Percentiles rank a stretch among this genome's conserved stretches.
phyloP scores from a whole-genome alignment of 2,329 filamentous ascomycete genomes.

The Microcyclospora tardicrescens region DNA sequence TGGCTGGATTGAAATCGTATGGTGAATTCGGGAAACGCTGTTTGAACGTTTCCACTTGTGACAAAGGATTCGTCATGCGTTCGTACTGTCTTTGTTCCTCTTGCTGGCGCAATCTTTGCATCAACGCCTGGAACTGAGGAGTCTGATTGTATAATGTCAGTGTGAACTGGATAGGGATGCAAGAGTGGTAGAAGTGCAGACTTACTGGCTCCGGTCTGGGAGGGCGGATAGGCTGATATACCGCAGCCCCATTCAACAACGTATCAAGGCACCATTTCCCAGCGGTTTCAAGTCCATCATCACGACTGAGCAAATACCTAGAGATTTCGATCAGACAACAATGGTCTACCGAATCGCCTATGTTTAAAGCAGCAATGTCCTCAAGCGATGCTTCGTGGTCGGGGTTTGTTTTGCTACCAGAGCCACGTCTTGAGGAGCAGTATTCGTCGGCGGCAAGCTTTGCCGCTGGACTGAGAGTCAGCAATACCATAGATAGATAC shows the following conservation, averaged over 20 bases:
- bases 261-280: conserved; percentile 45
- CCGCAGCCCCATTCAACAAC: conserved; percentile 56
- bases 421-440: conserved; percentile 5
- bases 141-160: conserved; percentile 38
- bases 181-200: conserved; percentile 6
- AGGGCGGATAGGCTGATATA: conserved; percentile 69
- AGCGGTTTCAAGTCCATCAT: too few species aligned
- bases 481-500: conserved; percentile 49
- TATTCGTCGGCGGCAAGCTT: conserved; percentile 45
- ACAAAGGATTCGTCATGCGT: conserved; percentile 56
- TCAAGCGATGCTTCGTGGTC: conserved; percentile 5
- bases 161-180: not conserved
- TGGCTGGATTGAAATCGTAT: conserved; percentile 26
- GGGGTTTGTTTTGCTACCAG: conserved; percentile 3
- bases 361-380: conserved; percentile 13
- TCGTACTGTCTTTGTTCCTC: conserved; percentile 75
- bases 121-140: conserved; percentile 72
- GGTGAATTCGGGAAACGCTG: conserved; percentile 46
- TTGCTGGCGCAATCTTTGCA: conserved; percentile 70
- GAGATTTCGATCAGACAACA: conserved; percentile 53
- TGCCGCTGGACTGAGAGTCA: conserved; percentile 61
- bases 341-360: conserved; percentile 61
- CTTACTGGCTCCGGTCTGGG: conserved; percentile 65
- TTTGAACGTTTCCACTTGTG: conserved; percentile 44
- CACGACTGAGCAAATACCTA: conserved; percentile 33